A percentile compares a stretch with the other conserved stretches of the same genome.
Conservation (phyloP, 1,284 basidiomycete species). For the Pseudozyma pruni region DNA sequence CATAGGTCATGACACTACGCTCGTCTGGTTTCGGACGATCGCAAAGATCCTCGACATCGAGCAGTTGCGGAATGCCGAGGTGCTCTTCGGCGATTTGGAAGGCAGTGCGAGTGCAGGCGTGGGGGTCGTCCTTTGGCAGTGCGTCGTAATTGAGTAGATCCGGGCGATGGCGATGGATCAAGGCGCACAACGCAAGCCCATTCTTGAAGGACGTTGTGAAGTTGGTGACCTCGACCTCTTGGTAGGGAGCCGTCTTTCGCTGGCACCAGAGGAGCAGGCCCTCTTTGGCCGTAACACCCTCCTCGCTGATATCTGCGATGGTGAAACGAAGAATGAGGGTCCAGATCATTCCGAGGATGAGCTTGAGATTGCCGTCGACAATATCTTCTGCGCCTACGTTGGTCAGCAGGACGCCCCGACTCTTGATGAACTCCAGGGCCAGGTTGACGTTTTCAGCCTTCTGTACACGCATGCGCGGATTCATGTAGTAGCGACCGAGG, state of each 20-base stretch:
- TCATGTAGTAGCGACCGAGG: constrained; percentile 88
- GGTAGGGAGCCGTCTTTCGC: constrained; percentile 89
- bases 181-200: constrained; percentile 92
- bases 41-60: constrained; percentile 97
- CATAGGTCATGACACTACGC: constrained; percentile 92
- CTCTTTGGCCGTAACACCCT: constrained; percentile 95
- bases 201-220: constrained; percentile 93
- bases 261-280: constrained; percentile 95
- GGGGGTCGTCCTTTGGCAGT: constrained; percentile 74
- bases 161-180: constrained; percentile 96
- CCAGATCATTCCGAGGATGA: constrained; percentile 99
- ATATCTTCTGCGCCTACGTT: constrained; percentile 98
- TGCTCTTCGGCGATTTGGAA: constrained; percentile 43
- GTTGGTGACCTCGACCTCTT: constrained; percentile 90
- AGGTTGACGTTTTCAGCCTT: constrained; percentile 98
- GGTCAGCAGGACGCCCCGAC: constrained; percentile 92
- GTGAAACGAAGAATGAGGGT: constrained; percentile 88
- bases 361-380: constrained; percentile 95
- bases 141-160: constrained; percentile 89
- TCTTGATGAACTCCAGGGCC: constrained; percentile 93
- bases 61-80: constrained; percentile 76
- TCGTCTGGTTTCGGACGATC: constrained; percentile 89
- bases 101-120: constrained; percentile 49
- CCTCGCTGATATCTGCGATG: constrained; percentile 97
- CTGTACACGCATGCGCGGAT: constrained; percentile 90